Base-by-base conservation (phyloP, 192 early-diverging fungal genomes). In the Kappamyces sp. region DNA sequence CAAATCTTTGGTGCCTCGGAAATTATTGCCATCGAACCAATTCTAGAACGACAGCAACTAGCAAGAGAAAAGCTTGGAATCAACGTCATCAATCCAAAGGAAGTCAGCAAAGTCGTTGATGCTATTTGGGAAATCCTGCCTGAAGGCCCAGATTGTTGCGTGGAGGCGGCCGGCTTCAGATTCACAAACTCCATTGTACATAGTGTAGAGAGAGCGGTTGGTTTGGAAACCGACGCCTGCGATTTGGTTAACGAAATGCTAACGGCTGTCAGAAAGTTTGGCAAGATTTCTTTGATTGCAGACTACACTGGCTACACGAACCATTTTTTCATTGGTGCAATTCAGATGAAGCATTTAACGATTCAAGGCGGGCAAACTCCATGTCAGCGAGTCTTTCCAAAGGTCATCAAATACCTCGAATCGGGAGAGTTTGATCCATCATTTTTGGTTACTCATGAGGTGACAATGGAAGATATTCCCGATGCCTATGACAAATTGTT, bases 141-240 rank as follows among this genome's bases (percentile, higher is more conserved):
- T 3, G 60, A 47, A 15, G 82, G 82, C 9, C 46, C 80, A 13
- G 78, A 84, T 43, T 55, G 68, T n/a, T 32, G 71, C 6, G 76
- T 83, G 55, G 77, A 83, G 40, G 67, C 67, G 38, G 77, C 74
- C 2, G 82, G 71, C 42, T 83, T 80, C 49, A 65, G 80, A 9
- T 83, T 77, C 52, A 67, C 76, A 36, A 83, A 77, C 65, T 38
- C 55, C 4, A 31, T 68, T 37, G 3, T 68, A 5, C 80, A 83
- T 47, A 79, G 68, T 54, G 40, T 80, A 3, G 70, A 80, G 57
- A 62, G 66, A 13, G 63, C 65, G 40, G 13, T 82, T n/a, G 73
- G 73, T 1, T 35, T 79, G 42, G 80, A 83, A 66, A 83, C 80
- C 10, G 79, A 83, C 53, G 68, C 75, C 13, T 55, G 48, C 44